Conservation (phyloP, 1,284 basidiomycete genomes). For the Cryptococcus maquisensis region DNA sequence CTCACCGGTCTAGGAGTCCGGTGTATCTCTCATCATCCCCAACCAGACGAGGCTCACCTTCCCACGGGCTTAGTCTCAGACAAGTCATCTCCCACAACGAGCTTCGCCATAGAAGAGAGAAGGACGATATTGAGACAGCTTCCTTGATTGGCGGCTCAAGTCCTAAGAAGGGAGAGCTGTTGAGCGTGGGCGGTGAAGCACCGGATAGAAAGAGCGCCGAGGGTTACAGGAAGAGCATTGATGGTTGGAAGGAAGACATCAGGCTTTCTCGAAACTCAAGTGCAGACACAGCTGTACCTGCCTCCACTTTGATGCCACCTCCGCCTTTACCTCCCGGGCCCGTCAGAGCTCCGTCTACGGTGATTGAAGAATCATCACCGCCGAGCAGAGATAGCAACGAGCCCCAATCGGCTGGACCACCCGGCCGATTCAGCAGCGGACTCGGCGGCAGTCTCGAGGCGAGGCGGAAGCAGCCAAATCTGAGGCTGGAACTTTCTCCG, state of each 20-base stretch:
- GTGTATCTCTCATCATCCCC: too few relatives aligned
- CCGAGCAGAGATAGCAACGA: too few relatives aligned
- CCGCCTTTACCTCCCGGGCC: conserved; percentile 11
- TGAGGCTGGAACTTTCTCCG: conserved; percentile 45
- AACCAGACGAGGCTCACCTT: too few relatives aligned
- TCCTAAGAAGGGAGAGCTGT: too few relatives aligned
- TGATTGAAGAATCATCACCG: conserved; percentile 20
- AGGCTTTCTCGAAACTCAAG: conserved; percentile 18
- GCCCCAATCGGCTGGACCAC: background rate
- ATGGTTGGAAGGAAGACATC: too few relatives aligned
- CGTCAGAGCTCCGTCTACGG: conserved; percentile 19
- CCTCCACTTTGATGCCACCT: background rate
- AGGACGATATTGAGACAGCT: conserved; percentile 11
- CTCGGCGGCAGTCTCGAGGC: conserved; percentile 32
- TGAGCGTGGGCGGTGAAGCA: too few relatives aligned
- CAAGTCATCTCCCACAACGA: conserved; percentile 32
- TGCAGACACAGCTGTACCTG: conserved; percentile 8
- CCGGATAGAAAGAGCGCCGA: too few relatives aligned
- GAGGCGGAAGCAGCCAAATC: conserved; percentile 41
- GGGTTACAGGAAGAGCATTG: too few relatives aligned
- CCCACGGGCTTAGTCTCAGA: conserved; percentile 10
- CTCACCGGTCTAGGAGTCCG: too few relatives aligned
- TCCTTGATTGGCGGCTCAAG: conserved; percentile 2
- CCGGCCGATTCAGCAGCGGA: conserved; percentile 14
- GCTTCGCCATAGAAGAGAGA: conserved; percentile 15